These are phyloP conservation scores for Ascochyta rabiei DNA, from an alignment of 2,329 filamentous ascomycete species.

Conservation along the genomic window DNA sequence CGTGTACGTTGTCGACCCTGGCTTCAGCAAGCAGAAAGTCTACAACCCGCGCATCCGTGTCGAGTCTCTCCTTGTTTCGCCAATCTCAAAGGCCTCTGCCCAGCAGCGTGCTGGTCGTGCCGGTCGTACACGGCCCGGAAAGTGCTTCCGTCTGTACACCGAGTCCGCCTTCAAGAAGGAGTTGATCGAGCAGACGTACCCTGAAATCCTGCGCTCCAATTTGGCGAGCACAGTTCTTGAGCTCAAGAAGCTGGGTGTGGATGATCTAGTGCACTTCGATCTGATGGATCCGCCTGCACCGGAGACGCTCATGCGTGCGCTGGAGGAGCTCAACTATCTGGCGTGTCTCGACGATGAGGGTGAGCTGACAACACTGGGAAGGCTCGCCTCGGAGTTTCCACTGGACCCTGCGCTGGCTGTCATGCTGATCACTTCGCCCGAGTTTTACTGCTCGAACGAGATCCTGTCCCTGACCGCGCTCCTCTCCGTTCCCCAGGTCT, in stretches of 20 bases:
- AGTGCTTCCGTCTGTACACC: constrained; percentile 97
- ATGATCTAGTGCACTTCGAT: constrained; percentile 97
- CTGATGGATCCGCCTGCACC: constrained; percentile 98
- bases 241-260: constrained; percentile 93
- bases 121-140: constrained; percentile 96
- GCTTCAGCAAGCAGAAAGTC: constrained; percentile 99
- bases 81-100: constrained; percentile 96
- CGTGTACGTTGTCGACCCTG: constrained; percentile 98
- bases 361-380: constrained; percentile 83
- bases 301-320: constrained; percentile 95
- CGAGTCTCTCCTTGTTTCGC: constrained; percentile 95
- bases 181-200: constrained; percentile 95
- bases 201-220: constrained; percentile 94
- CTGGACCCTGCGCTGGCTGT: constrained; percentile 93
- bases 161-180: constrained; percentile 97
- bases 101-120: constrained; percentile 98
- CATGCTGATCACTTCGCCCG: constrained; percentile 96
- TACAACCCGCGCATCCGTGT: constrained; percentile 97
- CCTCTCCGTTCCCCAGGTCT: constrained; percentile 92
- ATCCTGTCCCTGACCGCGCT: constrained; percentile 93
- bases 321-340: constrained; percentile 97
- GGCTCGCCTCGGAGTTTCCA: constrained; percentile 91
- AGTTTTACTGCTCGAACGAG: constrained; percentile 99
- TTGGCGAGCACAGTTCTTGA: constrained; percentile 93
- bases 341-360: constrained; percentile 96